A percentile compares a stretch with the other conserved stretches of the same genome.
phyloP scores from a whole-genome alignment of 352 stramenopile genomes.

The Plasmopara viticola region DNA sequence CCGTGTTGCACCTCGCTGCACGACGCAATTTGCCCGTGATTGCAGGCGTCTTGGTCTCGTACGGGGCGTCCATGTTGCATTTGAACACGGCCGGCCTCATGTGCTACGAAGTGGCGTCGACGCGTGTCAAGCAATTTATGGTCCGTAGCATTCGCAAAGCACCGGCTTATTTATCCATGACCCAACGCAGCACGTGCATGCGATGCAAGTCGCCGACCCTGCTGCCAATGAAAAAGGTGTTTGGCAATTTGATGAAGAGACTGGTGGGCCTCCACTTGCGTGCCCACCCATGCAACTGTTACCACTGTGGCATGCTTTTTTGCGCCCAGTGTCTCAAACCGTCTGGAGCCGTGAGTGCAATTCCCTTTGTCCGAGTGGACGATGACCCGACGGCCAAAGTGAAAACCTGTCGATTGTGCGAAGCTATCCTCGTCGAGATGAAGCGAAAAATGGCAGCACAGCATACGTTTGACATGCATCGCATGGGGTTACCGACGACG shows the following conservation, averaged over 20 bases:
- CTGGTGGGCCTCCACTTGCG: constrained; percentile 38
- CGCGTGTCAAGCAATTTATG: constrained; percentile 62
- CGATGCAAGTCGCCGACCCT: constrained; percentile 49
- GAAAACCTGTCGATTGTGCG: constrained; percentile 61
- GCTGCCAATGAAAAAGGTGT: constrained; percentile 35
- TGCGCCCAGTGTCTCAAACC: constrained; percentile 60
- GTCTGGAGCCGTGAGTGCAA: constrained; percentile 34
- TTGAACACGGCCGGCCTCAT: constrained; percentile 69
- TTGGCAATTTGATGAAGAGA: constrained; percentile 56
- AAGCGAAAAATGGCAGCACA: constrained; percentile 46
- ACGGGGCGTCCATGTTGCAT: constrained; percentile 50
- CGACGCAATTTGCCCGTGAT: constrained; percentile 46
- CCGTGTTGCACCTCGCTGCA: constrained; percentile 56
- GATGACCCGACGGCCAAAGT: constrained; percentile 43
- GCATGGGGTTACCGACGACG: constrained; percentile 38
- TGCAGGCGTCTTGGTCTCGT: constrained; percentile 49
- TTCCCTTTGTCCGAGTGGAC: constrained; percentile 52
- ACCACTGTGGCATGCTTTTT: constrained; percentile 76
- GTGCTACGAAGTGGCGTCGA: constrained; percentile 69
- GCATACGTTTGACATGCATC: constrained; percentile 50
- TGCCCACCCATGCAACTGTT: constrained; percentile 66
- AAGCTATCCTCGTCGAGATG: constrained; percentile 51
- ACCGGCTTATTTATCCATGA: constrained; percentile 40
- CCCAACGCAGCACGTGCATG: constrained; percentile 67
- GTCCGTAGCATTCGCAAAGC: constrained; percentile 49